phyloP scores from a whole-genome alignment of 2,329 filamentous ascomycete genomes.

The Epichloe brachyelytri region DNA sequence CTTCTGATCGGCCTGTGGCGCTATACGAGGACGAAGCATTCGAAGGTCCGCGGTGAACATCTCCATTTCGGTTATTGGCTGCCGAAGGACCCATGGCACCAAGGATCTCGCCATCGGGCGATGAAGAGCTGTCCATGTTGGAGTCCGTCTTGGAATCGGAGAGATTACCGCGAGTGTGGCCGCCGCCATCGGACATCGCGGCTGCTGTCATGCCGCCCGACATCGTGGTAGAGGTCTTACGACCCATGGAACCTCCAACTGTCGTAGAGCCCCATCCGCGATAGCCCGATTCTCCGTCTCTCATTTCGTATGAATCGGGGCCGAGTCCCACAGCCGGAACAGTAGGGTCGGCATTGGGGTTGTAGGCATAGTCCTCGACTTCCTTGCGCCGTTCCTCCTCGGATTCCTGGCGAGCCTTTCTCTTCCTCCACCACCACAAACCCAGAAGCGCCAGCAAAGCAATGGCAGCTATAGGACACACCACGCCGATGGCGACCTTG shows the following conservation, averaged over 20 bases:
- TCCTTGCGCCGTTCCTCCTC: conserved; percentile 89
- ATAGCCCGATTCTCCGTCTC: conserved; percentile 65
- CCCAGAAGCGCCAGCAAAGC: conserved; percentile 65
- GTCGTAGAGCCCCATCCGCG: conserved; percentile 87
- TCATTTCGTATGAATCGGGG: conserved; percentile 55
- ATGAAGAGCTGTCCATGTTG: conserved; percentile 39
- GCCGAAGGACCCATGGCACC: conserved; percentile 67
- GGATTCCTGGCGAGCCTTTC: conserved; percentile 71
- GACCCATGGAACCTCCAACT: conserved; percentile 50
- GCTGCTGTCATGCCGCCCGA: conserved; percentile 57
- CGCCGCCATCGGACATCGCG: conserved; percentile 62
- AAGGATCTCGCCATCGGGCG: conserved; percentile 68
- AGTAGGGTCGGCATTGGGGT: conserved; percentile 90
- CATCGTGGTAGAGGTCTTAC: conserved; percentile 81
- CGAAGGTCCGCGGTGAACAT: conserved; percentile 78
- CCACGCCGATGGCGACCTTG: conserved; percentile 83
- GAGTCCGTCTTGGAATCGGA: conserved; percentile 59
- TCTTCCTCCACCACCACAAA: conserved; percentile 77
- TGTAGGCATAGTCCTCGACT: conserved; percentile 93
- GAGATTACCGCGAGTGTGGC: conserved; percentile 49
- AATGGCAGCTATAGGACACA: conserved; percentile 83
- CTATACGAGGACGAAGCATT: conserved; percentile 97
- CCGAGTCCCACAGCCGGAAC: conserved; percentile 39
- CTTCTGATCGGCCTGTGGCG: conserved; percentile 61
- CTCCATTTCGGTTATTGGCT: conserved; percentile 48